Conservation (phyloP, 2,329 filamentous ascomycete genomes). For the Bipolaris oryzae region DNA sequence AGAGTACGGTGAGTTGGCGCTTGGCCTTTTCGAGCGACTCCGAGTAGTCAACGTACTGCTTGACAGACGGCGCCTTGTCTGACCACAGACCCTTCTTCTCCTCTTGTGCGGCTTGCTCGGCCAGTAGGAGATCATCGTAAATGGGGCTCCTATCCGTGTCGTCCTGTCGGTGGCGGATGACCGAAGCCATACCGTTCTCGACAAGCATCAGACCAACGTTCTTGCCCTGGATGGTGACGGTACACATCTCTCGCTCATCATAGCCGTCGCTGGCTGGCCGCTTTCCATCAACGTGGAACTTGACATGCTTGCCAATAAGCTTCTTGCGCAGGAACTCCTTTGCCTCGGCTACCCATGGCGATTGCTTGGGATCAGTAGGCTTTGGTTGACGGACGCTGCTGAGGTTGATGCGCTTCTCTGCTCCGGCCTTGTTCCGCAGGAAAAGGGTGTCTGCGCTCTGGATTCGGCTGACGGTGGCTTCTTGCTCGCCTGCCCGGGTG, state of each 20-base stretch:
- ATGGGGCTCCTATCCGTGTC: slow-evolving; percentile 92
- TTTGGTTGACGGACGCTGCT: slow-evolving; percentile 96
- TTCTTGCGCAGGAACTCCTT: slow-evolving; percentile 96
- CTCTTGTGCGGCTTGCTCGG: slow-evolving; percentile 80
- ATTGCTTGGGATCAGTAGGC: slow-evolving; percentile 81
- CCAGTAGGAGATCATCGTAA: slow-evolving; percentile 85
- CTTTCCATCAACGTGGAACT: slow-evolving; percentile 85
- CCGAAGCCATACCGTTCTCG: slow-evolving; percentile 91
- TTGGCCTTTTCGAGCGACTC: slow-evolving; percentile 95
- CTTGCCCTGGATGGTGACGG: slow-evolving; percentile 80
- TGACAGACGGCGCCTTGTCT: slow-evolving; percentile 81
- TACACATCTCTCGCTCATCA: slow-evolving; percentile 93
- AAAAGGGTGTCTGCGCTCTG: slow-evolving; percentile 88
- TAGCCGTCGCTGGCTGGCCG: slow-evolving; percentile 89
- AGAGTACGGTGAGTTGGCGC: slow-evolving; percentile 84
- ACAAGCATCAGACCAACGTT: slow-evolving; percentile 85
- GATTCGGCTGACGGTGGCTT: slow-evolving; percentile 84
- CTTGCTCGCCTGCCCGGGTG: slow-evolving; percentile 66
- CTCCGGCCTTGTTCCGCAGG: slow-evolving; percentile 80
- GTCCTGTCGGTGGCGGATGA: slow-evolving; percentile 93
- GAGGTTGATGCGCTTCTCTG: slow-evolving; percentile 87
- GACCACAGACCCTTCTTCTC: slow-evolving; percentile 96
- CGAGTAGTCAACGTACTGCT: slow-evolving; percentile 86
- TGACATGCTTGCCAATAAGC: slow-evolving; percentile 94
- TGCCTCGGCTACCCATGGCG: slow-evolving; percentile 87